These are phyloP conservation scores for Rhodosporidiobolus sp. DNA, from an alignment of 768 basidiomycete species.

Conservation along the genomic window DNA sequence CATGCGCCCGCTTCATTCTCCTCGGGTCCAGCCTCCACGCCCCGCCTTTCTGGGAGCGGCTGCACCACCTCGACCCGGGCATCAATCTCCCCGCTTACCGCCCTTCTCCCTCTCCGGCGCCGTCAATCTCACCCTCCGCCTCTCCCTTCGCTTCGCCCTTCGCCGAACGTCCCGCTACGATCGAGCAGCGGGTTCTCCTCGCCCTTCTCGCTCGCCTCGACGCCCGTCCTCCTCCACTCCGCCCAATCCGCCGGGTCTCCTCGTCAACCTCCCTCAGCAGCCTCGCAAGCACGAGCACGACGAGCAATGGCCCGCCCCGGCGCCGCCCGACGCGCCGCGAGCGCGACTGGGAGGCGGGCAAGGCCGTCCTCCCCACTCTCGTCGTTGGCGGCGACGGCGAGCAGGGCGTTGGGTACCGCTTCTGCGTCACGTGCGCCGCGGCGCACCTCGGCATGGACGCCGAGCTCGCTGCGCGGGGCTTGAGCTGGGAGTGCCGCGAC, in stretches of 20 bases:
- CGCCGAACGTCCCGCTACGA: neutral
- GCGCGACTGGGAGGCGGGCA: neutral
- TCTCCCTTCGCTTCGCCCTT: neutral
- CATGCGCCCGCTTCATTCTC: conserved; percentile 12
- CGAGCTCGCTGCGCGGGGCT: neutral
- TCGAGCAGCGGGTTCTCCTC: conserved; percentile 16
- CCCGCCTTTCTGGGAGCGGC: conserved; percentile 4
- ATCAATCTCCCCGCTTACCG: neutral
- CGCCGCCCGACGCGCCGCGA: neutral
- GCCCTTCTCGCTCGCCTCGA: conserved; percentile 15
- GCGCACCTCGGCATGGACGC: conserved; percentile 7
- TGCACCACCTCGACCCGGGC: conserved; percentile 20
- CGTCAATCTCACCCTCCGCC: neutral
- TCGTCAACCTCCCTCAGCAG: neutral
- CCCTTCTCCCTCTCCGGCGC: neutral
- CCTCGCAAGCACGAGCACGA: neutral
- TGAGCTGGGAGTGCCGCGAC: conserved; percentile 4
- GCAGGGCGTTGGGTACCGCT: neutral
- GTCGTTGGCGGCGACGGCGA: neutral
- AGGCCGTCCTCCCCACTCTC: conserved; percentile 4
- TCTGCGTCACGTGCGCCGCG: conserved; percentile 11
- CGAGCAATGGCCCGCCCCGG: neutral
- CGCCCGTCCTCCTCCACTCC: neutral
- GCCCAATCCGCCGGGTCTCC: neutral
- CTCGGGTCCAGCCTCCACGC: neutral